Conservation (phyloP, 257 asterid genomes). For the Solanum piurae region DNA sequence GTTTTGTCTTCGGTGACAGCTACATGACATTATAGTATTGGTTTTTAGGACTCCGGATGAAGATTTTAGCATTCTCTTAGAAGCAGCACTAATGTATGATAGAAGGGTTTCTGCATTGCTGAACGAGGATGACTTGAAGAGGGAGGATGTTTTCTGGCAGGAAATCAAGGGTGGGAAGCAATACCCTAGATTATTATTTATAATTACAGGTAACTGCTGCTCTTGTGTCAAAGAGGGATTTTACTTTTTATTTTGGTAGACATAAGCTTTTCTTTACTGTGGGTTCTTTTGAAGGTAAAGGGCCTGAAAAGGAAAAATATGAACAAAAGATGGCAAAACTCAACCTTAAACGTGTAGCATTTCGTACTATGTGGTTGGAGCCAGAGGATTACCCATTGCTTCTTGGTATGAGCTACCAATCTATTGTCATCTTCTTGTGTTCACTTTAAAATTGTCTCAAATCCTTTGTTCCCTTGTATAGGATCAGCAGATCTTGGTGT, state of each 20-base stretch:
- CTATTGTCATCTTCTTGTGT: background rate
- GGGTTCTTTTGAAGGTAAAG: constrained; percentile 54
- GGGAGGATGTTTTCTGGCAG: constrained; percentile 61
- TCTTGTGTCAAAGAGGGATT: background rate
- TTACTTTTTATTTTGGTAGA: background rate
- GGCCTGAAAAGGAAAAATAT: constrained; percentile 95
- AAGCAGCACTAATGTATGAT: constrained; percentile 96
- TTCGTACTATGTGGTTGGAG: constrained; percentile 92
- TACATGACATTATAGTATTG: background rate
- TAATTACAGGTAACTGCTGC: constrained; percentile 68
- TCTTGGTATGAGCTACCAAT: constrained; percentile 51
- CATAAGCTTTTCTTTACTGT: background rate
- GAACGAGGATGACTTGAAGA: constrained; percentile 59
- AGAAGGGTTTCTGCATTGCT: constrained; percentile 77
- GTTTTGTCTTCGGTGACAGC: background rate
- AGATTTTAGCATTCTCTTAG: constrained; percentile 83
- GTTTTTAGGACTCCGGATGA: constrained; percentile 88
- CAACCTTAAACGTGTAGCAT: constrained; percentile 81
- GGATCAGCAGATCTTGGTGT: constrained; percentile 96
- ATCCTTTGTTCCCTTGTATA: constrained; percentile 21
- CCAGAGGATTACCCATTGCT: constrained; percentile 96
- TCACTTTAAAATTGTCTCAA: background rate
- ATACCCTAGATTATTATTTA: constrained; percentile 82
- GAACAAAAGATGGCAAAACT: constrained; percentile 73
- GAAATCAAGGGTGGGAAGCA: constrained; percentile 47